Conservation (phyloP, 345 rosid genomes). For the sweet orange (Citrus sinensis) region DVS_A1.0 CM039163.1:47684501-47685000, state of each 20-base stretch:
- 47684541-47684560: conserved; percentile 1
- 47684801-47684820: background rate
- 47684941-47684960: too few species aligned
- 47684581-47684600: background rate
- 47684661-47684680: conserved; percentile 8
- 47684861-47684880: too few species aligned
- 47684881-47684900: too few species aligned
- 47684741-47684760: background rate
- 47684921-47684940: too few species aligned
- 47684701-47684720: background rate
- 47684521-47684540: background rate
- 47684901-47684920: too few species aligned
- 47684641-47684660: conserved; percentile 5
- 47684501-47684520: background rate
- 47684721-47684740: background rate
- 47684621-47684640: background rate
- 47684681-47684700: conserved; percentile 8
- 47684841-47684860: too few species aligned
- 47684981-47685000: background rate
- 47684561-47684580: background rate
- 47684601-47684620: background rate
- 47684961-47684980: too few species aligned
- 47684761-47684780: background rate
- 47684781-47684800: background rate
- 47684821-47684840: too few species aligned